A percentile compares a stretch with the other conserved stretches of the same genome.
Conservation (phyloP, 306 rosid species). For the Carpinus viminea region DNA sequence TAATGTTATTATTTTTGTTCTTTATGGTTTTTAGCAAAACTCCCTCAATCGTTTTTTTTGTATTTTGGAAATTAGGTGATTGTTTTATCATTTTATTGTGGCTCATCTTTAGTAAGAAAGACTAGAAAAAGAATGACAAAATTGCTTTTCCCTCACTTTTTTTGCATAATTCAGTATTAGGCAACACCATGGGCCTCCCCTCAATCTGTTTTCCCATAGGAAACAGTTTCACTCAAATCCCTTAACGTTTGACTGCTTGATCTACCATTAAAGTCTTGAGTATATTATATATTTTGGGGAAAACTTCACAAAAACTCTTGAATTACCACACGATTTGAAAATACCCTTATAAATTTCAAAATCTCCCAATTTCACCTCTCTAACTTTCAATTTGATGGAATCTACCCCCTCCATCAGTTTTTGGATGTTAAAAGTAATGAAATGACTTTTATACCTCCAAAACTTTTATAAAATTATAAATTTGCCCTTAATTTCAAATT, state of each 20-base stretch:
- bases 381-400: no score
- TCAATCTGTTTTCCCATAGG: background rate
- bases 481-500: no score
- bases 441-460: no score
- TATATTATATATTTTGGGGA: background rate
- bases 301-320: no score
- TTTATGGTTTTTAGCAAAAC: background rate
- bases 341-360: no score
- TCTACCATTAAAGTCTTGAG: background rate
- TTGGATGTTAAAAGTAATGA: no score
- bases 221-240: background rate
- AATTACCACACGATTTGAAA: no score
- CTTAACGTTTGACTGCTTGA: background rate
- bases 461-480: no score
- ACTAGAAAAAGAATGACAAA: background rate
- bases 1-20: background rate
- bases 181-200: background rate
- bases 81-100: background rate
- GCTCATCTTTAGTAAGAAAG: background rate
- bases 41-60: background rate
- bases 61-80: background rate
- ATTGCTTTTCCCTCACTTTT: background rate
- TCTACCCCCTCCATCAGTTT: no score
- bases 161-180: background rate
- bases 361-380: no score